These are phyloP conservation scores for Leptographium wingfieldii DNA, from an alignment of 2,329 filamentous ascomycete species.

Conservation along the genomic window DNA sequence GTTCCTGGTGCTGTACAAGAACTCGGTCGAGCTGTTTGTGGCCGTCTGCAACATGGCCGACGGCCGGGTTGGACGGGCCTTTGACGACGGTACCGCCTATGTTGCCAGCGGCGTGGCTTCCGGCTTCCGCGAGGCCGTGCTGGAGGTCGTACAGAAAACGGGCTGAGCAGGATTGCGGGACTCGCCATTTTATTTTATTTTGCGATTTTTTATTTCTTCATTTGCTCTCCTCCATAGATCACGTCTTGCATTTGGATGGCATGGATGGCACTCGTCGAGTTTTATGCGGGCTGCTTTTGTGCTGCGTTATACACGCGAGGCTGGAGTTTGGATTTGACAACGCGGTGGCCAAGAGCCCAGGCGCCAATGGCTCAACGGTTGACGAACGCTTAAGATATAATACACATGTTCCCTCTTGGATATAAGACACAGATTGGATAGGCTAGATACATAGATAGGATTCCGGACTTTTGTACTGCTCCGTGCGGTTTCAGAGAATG, in stretches of 20 bases:
- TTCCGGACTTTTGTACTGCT: no score
- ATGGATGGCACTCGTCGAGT: not conserved
- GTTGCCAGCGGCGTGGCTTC: slow-evolving; percentile 15
- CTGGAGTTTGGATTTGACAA: slow-evolving; percentile 13
- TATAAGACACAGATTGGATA: not conserved
- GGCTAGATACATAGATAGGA: not conserved
- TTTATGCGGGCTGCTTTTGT: slow-evolving; percentile 13
- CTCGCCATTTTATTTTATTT: not conserved
- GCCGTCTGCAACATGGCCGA: slow-evolving; percentile 10
- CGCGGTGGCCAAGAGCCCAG: no score
- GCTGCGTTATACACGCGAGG: slow-evolving; percentile 5
- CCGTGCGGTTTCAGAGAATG: no score
- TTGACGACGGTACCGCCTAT: slow-evolving; percentile 14
- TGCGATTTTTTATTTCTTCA: not conserved
- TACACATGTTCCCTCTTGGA: no score
- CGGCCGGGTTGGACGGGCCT: slow-evolving; percentile 10
- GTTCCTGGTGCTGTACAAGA: slow-evolving; percentile 4
- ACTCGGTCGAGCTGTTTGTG: slow-evolving; percentile 7
- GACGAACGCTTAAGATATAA: no score
- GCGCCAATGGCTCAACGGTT: no score
- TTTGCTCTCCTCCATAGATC: not conserved
- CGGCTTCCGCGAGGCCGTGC: slow-evolving; percentile 14
- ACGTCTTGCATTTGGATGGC: not conserved
- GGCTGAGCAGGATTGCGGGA: not conserved
- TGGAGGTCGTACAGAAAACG: slow-evolving; percentile 10